Base-by-base conservation (phyloP, 352 stramenopile species). In the Blastocystis hominis region DNA sequence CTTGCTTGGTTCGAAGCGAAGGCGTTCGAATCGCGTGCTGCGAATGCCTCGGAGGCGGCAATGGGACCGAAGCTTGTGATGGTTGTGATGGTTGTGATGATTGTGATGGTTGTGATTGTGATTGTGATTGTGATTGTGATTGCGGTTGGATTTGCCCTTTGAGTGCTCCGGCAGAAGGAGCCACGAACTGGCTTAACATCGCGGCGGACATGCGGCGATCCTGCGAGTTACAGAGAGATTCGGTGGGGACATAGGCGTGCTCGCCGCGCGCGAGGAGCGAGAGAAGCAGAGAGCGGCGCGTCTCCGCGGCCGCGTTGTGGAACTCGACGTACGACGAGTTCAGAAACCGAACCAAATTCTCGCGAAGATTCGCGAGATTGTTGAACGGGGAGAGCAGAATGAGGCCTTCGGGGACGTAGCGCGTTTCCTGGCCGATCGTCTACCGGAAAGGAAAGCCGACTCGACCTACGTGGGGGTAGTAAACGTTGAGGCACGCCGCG, bases 311-410 rank as follows among this genome's bases (percentile, higher is more conserved):
- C 38, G 62, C 62, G 38, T 4, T 17, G 30, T 72, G 62, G 38
- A 72, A 72, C 24, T 72, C 62, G 30, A 24, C 38, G 62, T 72
- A 72, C 15, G 15, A 47, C 5, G 62, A 20, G 62, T 44, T 34
- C 6, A 72, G 62, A 42, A 72, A 72, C 5, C 6, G 15, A 20
- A 72, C n/a, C 30, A 72, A 34, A 0, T 40, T 34, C 24, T 84
- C 72, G 3, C 55, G 47, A 13, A 84, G 34, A 30, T 63, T 64
- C 30, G 24, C 9, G 3, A 84, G 34, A 24, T 66, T 66, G 38
- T 84, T 84, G 50, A 84, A 84, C 3, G 72, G 72, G 38, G 72
- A 84, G 5, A 84, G 72, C 3, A 84, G n/a, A 42, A 84, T 61
- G 5, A 84, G 55, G n/a, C 72, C 72, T 47, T 84, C 72, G n/a